Evolutionary conservation across 2,329 filamentous ascomycete genomes (phyloP).

Genomic region (Rhexocercosporidium sp.): DNA sequence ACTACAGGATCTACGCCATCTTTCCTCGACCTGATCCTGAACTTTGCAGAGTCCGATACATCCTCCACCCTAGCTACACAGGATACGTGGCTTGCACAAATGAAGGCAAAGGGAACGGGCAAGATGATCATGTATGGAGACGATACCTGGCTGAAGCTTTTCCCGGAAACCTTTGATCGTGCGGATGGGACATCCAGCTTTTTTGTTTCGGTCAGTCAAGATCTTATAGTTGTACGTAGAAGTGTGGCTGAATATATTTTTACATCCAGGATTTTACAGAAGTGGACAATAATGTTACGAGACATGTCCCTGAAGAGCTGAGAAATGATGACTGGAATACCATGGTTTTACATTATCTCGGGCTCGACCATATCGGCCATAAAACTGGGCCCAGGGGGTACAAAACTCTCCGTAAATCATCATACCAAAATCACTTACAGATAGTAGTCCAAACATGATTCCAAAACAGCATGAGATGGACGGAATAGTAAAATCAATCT

Average conservation of each 20-base stretch:
- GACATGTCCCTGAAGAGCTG: conserved; percentile 82
- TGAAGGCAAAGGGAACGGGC: conserved; percentile 73
- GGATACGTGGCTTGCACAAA: conserved; percentile 95
- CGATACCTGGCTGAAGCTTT: conserved; percentile 97
- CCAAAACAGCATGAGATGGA: conserved; percentile 97
- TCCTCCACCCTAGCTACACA: conserved; percentile 85
- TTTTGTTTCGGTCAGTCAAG: conserved; percentile 83
- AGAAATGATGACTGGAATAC: conserved; percentile 83
- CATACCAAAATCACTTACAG: conserved; percentile 27
- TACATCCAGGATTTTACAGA: conserved; percentile 89
- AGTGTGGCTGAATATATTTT: conserved; percentile 35
- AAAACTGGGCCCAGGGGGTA: conserved; percentile 88
- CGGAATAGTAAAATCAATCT: conserved; percentile 76
- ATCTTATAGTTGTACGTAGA: conserved; percentile 32
- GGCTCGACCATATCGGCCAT: conserved; percentile 96
- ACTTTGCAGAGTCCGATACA: conserved; percentile 93
- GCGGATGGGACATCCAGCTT: conserved; percentile 96
- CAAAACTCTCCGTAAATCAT: not conserved
- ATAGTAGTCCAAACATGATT: conserved; percentile 79
- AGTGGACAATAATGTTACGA: conserved; percentile 96
- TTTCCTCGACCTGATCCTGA: conserved; percentile 95
- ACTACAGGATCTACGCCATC: conserved; percentile 98
- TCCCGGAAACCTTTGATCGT: conserved; percentile 85
- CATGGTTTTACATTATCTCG: conserved; percentile 94
- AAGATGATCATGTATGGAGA: conserved; percentile 95